Base-by-base conservation (phyloP, 257 asterid genomes). In the Nicotiana tabacum region DNA sequence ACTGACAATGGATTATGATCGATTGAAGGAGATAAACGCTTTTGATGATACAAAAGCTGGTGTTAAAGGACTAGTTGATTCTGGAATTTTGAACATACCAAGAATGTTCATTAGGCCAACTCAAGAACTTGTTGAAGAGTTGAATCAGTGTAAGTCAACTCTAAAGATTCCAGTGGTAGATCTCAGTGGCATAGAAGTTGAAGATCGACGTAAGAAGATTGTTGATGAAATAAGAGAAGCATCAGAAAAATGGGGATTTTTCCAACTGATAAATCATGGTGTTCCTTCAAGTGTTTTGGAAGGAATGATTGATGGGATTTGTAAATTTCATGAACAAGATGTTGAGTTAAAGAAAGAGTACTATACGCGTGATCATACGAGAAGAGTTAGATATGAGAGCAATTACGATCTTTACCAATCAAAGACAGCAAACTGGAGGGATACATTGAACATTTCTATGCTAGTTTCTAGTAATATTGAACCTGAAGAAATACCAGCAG, bases 351-450 rank as follows among this genome's bases (percentile, higher is more conserved):
- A 95, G 90, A 86, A 77, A 74, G 82, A 82, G 65, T 87, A 83
- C 1, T 84, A 89, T 43, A 80, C 91, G 0, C 84, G 89, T 0
- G 97, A 90, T 33, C 2, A 4, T 0, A 29, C 3, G 86, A 83
- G 79, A 74, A 90, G 83, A 85, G 95, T 93, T 55, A 91, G 86
- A 69, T 95, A 85, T 66, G 85, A 68, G 2, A 93, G 96, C 86
- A 93, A 93, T 35, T 77, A 90, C 60, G 98, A 93, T 82, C 82
- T 91, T 48, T 90, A 86, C 24, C 80, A 81, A 0, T 88, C 97
- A 0, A 82, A 86, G 7, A 78, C 92, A 24, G 97, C 97, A 5
- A 91, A 89, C 83, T 95, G 97, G 97, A 91, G 93, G 81, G 98
- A 95, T 62, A 86, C 96, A 4, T 67, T 93, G 88, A 88, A 92